These are phyloP conservation scores for Salix koriyanagi DNA, from an alignment of 345 rosid genomes.

Conservation along the genomic window DNA sequence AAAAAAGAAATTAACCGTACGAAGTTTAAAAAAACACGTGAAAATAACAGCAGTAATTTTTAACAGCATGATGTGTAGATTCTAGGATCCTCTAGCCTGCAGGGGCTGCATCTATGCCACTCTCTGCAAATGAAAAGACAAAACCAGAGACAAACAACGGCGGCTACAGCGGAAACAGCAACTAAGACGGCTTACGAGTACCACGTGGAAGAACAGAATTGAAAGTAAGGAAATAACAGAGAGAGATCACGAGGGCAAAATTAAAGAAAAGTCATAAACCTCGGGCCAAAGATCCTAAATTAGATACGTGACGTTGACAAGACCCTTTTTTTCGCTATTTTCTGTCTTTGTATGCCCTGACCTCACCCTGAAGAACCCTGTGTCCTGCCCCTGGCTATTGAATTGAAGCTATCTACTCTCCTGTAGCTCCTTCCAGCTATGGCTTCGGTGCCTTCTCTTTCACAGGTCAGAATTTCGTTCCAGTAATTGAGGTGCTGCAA, in stretches of 20 bases:
- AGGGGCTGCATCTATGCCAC: not conserved
- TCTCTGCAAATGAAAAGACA: not conserved
- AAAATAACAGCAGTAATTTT: not conserved
- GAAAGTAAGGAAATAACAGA: no score
- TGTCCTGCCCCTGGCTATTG: not conserved
- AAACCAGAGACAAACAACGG: not conserved
- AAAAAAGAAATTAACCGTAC: no score
- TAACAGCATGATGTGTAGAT: not conserved
- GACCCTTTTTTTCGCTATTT: not conserved
- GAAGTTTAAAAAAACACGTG: no score
- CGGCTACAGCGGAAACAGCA: conserved; percentile 22
- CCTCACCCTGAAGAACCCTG: not conserved
- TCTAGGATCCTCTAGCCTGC: not conserved
- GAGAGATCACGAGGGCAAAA: conserved; percentile 8
- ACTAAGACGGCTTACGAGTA: conserved; percentile 8
- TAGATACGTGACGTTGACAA: conserved; percentile 44
- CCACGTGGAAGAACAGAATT: conserved; percentile 7
- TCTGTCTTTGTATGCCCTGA: not conserved
- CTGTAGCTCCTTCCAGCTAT: not conserved
- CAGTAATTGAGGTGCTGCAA: not conserved
- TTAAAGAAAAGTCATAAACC: not conserved
- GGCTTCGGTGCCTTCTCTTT: not conserved
- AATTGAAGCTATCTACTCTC: not conserved
- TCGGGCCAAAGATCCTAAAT: conserved; percentile 29
- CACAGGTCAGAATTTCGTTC: not conserved